Evolutionary conservation across 2,329 filamentous ascomycete species (phyloP), one percentile per base, ranked within the genome.

Genomic region (Monosporascus sp.): DNA sequence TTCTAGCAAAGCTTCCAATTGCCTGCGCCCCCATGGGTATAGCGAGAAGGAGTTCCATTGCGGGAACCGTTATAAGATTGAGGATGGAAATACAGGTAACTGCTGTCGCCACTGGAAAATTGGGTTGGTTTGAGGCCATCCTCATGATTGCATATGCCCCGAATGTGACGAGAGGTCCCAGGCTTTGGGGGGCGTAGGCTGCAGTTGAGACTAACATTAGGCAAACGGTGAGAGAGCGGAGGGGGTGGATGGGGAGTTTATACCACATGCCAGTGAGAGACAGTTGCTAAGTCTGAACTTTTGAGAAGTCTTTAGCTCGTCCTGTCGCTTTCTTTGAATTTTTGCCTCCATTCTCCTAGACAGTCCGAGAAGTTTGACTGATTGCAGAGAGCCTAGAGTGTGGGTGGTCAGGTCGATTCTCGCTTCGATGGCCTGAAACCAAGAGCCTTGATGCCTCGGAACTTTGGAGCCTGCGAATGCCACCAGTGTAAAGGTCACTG

Each of bases 381-480:
- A 52, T n/a, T 52, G 50, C 50, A 52, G 18, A n/a, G 50, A 52
- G 43, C 44, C 44, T 17, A 52, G 44, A 48, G 35, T 48, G 14
- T 48, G 50, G 7, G 50, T 22, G 8, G 50, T 52, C 18, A 52
- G 31, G 14, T 52, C 24, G 14, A 52, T 48, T 37, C 50, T 48
- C 17, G 15, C 18, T 25, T 52, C 50, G 31, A 52, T 36, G 5
- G 50, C 50, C 24, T 52, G 50, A 24, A 52, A 52, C 50, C 50
- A 52, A 22, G 50, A 25, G 27, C 24, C 44, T 39, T 52, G 50
- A 39, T 52, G 50, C 17, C 43, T 14, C 9, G 43, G 43, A n/a
- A 52, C 17, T 48, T 48, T 52, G 17, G 14, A 24, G 14, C 22
- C 44, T n/a, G 27, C 50, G 15, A 48, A 24, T n/a, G 35, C 50